Conservation (phyloP, 1,139 yeast species). For the Geotrichum aggregatum region DNA sequence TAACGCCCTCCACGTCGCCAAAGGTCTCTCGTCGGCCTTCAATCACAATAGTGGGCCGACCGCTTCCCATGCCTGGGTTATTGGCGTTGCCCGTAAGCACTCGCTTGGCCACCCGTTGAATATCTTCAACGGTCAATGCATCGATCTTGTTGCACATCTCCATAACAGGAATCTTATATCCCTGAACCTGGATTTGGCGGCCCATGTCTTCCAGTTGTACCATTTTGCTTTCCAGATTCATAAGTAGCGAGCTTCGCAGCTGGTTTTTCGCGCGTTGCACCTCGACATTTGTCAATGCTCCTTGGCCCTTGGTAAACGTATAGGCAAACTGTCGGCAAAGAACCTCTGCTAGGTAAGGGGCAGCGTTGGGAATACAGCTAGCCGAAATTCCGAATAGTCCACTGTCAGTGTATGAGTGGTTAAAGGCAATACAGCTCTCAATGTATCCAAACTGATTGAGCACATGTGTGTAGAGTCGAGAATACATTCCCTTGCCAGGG, state of each 20-base stretch:
- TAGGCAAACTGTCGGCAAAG: slow-evolving; percentile 70
- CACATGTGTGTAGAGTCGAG: slow-evolving; percentile 85
- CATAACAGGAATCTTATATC: slow-evolving; percentile 66
- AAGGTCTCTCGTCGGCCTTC: slow-evolving; percentile 83
- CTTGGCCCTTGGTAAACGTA: slow-evolving; percentile 55
- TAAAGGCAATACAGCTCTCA: slow-evolving; percentile 83
- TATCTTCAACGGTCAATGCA: slow-evolving; percentile 58
- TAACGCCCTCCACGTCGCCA: slow-evolving; percentile 72
- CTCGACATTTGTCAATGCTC: slow-evolving; percentile 64
- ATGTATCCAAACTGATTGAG: slow-evolving; percentile 87
- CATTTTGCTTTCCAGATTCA: slow-evolving; percentile 89
- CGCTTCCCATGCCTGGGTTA: slow-evolving; percentile 50
- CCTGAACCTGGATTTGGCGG: slow-evolving; percentile 85
- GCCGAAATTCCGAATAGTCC: slow-evolving; percentile 89
- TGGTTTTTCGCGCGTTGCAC: slow-evolving; percentile 90
- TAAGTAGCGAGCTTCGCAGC: slow-evolving; percentile 77
- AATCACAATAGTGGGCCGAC: slow-evolving; percentile 76
- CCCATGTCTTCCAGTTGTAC: slow-evolving; percentile 94
- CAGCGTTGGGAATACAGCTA: slow-evolving; percentile 81
- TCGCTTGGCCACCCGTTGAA: slow-evolving; percentile 68
- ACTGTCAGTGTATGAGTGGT: slow-evolving; percentile 84
- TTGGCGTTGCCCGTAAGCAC: slow-evolving; percentile 65
- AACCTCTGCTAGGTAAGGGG: slow-evolving; percentile 75
- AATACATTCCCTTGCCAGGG: slow-evolving; percentile 99
- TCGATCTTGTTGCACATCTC: slow-evolving; percentile 84